Conservation (phyloP, 1,284 basidiomycete species). For the Boletus austroedulis region DNA sequence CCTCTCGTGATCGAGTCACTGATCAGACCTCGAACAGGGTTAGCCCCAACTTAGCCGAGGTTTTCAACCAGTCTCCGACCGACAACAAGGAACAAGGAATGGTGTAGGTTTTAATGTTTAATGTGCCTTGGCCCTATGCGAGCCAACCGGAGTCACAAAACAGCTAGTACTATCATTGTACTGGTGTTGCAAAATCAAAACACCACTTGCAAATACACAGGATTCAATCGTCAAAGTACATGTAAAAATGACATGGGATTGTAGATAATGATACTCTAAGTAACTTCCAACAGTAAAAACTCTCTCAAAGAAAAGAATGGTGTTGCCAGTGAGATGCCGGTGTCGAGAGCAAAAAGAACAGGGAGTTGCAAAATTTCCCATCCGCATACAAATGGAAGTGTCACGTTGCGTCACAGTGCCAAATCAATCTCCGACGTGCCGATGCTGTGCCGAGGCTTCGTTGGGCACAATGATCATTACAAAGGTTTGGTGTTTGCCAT, state of each 20-base stretch:
- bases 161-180: no score
- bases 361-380: slow-evolving; percentile 1
- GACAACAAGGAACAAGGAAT: no score
- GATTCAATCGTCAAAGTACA: not conserved
- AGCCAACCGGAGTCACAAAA: no score
- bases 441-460: not conserved
- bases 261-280: not conserved
- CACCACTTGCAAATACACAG: not conserved
- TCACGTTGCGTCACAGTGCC: not conserved
- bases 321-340: not conserved
- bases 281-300: not conserved
- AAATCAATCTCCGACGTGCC: not conserved
- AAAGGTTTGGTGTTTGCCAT: no score
- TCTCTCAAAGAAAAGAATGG: not conserved
- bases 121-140: no score
- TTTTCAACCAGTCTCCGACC: no score
- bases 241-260: not conserved
- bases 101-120: no score
- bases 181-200: not conserved
- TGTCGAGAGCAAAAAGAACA: not conserved
- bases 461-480: no score
- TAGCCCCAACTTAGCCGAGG: no score
- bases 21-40: no score
- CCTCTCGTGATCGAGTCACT: no score
- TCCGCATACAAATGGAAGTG: not conserved